Percentiles rank a stretch among this genome's conserved stretches.
Conservation (phyloP, 495 filamentous ascomycete genomes). For the Aspergillus leporis region DNA sequence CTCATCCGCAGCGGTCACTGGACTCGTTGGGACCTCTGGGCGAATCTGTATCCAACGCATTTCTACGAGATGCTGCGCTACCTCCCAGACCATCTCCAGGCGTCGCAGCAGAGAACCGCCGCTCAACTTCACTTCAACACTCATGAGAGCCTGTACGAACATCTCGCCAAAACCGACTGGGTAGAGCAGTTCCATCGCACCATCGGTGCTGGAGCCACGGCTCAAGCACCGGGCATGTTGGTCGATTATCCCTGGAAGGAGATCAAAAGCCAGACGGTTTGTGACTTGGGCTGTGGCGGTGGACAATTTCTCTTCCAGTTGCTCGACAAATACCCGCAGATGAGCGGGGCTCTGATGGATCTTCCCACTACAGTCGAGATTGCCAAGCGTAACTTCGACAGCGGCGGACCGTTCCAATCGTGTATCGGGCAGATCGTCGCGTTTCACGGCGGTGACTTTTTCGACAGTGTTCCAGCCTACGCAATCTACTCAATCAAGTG, state of each 20-base stretch:
- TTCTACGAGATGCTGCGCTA: slow-evolving; percentile 5
- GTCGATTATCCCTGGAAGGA: slow-evolving; percentile 8
- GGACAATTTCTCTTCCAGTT: slow-evolving; percentile 1
- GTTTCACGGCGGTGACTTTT: slow-evolving; percentile 8
- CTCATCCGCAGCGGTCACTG: slow-evolving; percentile 1
- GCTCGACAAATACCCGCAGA: neutral
- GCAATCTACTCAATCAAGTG: slow-evolving; percentile 1
- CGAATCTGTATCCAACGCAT: neutral
- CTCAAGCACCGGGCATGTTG: slow-evolving; percentile 5
- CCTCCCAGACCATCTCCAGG: neutral
- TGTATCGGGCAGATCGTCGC: slow-evolving; percentile 6
- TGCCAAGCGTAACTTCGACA: too few relatives aligned
- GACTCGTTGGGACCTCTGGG: slow-evolving; percentile 6
- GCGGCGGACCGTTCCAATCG: too few relatives aligned
- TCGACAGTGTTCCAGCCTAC: neutral
- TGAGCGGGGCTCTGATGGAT: neutral
- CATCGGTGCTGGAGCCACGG: neutral
- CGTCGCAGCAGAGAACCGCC: neutral
- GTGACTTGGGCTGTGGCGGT: slow-evolving; percentile 1
- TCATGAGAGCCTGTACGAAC: slow-evolving; percentile 3
- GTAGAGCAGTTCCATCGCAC: neutral
- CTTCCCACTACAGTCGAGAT: too few relatives aligned
- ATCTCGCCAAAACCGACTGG: neutral
- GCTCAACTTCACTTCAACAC: slow-evolving; percentile 8
- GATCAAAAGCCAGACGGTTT: neutral